These are phyloP conservation scores for Cantharellus cinnabarinus DNA, from an alignment of 768 basidiomycete species.

Conservation along the genomic window DNA sequence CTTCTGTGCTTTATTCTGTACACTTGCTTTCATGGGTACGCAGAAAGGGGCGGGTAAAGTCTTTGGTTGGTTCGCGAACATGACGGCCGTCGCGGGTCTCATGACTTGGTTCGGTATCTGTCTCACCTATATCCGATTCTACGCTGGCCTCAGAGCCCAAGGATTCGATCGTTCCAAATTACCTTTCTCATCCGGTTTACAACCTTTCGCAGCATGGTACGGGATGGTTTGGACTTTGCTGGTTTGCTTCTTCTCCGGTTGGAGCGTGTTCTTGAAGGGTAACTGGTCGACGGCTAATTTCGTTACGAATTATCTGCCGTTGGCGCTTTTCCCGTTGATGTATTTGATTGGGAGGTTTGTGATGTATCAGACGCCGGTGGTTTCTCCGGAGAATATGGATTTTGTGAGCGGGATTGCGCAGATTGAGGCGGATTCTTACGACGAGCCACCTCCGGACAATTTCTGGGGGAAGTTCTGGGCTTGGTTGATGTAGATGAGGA, in stretches of 20 bases:
- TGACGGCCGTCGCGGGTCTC: constrained; percentile 38
- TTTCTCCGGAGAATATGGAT: constrained; percentile 57
- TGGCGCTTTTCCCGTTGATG: constrained; percentile 48
- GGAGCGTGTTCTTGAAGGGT: constrained; percentile 11
- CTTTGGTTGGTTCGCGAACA: constrained; percentile 50
- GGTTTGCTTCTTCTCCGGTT: constrained; percentile 26
- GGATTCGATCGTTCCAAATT: constrained; percentile 50
- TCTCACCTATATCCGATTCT: constrained; percentile 64
- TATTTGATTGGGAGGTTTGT: constrained; percentile 40
- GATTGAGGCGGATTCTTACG: constrained; percentile 39
- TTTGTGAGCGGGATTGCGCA: constrained; percentile 50
- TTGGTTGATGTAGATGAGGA: constrained; percentile 35
- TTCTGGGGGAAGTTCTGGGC: constrained; percentile 50
- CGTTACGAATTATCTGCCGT: constrained; percentile 64
- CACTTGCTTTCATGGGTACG: constrained; percentile 69
- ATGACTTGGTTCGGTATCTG: constrained; percentile 69
- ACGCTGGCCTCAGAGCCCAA: constrained; percentile 62
- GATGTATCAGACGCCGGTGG: constrained; percentile 24
- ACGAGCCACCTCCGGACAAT: constrained; percentile 53
- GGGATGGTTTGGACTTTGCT: constrained; percentile 15
- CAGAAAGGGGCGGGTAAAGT: constrained; percentile 44
- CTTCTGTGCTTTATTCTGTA: constrained; percentile 44
- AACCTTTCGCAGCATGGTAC: constrained; percentile 26
- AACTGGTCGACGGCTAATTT: constrained; percentile 44
- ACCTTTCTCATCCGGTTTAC: constrained; percentile 41